Evolutionary conservation across 75 land plant genomes (phyloP).

Genomic region (Sequoiadendron giganteum): DNA sequence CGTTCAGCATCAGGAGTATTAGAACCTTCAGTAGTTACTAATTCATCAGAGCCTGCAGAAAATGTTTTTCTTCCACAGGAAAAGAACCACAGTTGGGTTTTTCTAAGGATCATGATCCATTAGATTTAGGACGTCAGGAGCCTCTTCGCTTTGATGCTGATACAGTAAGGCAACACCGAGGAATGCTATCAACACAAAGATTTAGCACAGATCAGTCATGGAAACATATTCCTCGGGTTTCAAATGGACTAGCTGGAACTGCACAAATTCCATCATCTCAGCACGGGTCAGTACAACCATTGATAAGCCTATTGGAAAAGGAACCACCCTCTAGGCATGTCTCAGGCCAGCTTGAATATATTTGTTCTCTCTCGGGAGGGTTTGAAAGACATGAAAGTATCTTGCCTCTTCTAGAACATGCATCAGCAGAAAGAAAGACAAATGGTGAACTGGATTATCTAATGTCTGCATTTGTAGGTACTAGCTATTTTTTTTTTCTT

Average conservation of each 20-base stretch:
- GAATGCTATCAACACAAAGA: conserved; percentile 25
- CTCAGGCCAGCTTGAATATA: conserved; percentile 91
- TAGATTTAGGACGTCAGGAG: conserved; percentile 40
- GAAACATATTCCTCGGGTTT: conserved; percentile 37
- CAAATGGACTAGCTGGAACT: conserved; percentile 36
- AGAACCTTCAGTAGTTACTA: conserved; percentile 29
- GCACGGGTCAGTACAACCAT: conserved; percentile 62
- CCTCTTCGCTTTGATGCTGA: conserved; percentile 43
- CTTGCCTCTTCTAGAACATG: conserved; percentile 82
- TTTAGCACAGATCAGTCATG: conserved; percentile 42
- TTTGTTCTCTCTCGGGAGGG: conserved; percentile 53
- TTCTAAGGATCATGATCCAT: conserved; percentile 42
- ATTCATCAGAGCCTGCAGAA: conserved; percentile 39
- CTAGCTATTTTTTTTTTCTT: conserved; percentile 4
- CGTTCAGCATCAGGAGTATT: conserved; percentile 21
- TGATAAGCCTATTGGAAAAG: conserved; percentile 81
- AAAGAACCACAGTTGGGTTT: conserved; percentile 17
- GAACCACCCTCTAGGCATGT: conserved; percentile 79
- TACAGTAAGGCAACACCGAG: conserved; percentile 26
- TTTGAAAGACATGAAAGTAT: conserved; percentile 84
- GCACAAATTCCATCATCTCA: conserved; percentile 25
- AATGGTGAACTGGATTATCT: conserved; percentile 86
- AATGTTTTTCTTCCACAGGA: conserved; percentile 20
- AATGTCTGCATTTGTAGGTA: conserved; percentile 86
- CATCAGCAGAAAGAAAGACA: conserved; percentile 59